Percentiles rank a stretch among this genome's conserved stretches.
Evolutionary conservation across 306 rosid species (phyloP).

Genomic region (Prunus salicina): DNA sequence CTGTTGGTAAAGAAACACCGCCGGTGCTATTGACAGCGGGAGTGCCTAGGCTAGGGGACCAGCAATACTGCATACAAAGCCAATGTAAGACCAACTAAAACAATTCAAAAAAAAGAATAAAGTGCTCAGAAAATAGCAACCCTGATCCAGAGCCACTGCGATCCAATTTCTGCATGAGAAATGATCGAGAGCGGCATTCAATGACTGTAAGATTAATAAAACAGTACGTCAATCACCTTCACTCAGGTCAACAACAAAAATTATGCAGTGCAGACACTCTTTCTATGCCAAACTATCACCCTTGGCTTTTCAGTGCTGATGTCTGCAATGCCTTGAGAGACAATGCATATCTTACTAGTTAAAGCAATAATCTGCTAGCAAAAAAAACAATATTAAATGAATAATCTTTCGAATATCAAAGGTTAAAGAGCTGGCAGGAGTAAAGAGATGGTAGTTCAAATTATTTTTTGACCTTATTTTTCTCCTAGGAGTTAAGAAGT

Average conservation of each 20-base stretch:
- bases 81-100: conserved; percentile 24
- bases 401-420: neutral
- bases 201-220: conserved; percentile 52
- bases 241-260: neutral
- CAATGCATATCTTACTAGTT: neutral
- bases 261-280: neutral
- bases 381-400: neutral
- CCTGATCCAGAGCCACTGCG: conserved; percentile 75
- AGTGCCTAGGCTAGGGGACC: conserved; percentile 48
- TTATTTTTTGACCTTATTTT: neutral
- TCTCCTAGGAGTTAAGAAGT: too few species aligned
- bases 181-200: conserved; percentile 85
- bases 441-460: neutral
- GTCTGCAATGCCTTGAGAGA: neutral
- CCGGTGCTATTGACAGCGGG: conserved; percentile 51
- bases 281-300: neutral
- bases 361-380: neutral
- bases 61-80: conserved; percentile 48
- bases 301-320: neutral
- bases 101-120: conserved; percentile 17
- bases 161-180: conserved; percentile 94
- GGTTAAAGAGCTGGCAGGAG: neutral
- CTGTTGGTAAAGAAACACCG: conserved; percentile 44
- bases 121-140: conserved; percentile 36
- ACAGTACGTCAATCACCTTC: conserved; percentile 15